These are phyloP conservation scores for Pyrus hybrid DNA, from an alignment of 331 rosid species.

Conservation along the genomic window DNA sequence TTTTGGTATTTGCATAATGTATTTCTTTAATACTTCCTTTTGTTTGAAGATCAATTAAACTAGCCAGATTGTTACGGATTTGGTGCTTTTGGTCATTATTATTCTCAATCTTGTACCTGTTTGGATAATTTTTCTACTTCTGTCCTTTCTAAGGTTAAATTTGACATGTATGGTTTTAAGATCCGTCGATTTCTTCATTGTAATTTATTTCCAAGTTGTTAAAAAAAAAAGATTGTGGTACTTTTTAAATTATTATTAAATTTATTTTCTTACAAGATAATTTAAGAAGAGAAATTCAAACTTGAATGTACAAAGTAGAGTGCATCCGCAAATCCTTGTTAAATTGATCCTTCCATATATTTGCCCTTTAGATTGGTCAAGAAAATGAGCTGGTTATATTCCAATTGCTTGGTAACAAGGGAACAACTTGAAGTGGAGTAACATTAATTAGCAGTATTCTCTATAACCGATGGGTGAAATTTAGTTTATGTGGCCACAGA, in stretches of 20 bases:
- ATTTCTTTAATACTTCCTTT: neutral
- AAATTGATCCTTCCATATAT: neutral
- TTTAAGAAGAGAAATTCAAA: accelerated
- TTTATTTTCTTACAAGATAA: too few species aligned
- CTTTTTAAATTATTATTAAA: too few species aligned
- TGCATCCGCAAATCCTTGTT: neutral
- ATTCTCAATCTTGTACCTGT: neutral
- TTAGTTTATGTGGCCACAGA: neutral
- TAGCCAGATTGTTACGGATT: too few species aligned
- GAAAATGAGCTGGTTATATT: constrained; percentile 1
- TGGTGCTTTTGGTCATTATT: too few species aligned
- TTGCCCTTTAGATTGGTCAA: neutral
- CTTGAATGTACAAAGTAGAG: too few species aligned
- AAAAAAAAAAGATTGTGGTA: too few species aligned
- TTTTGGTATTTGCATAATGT: neutral
- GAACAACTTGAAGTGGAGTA: neutral
- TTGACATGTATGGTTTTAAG: too few species aligned
- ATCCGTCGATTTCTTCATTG: too few species aligned
- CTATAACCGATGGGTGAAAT: neutral
- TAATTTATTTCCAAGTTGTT: too few species aligned
- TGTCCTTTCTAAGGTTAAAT: too few species aligned
- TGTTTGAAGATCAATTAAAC: too few species aligned
- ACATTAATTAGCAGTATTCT: neutral
- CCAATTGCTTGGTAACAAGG: neutral
- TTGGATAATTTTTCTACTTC: neutral